Evolutionary conservation across 805 yeast species (phyloP).

Genomic region (Spencermartinsiella europaea): DNA sequence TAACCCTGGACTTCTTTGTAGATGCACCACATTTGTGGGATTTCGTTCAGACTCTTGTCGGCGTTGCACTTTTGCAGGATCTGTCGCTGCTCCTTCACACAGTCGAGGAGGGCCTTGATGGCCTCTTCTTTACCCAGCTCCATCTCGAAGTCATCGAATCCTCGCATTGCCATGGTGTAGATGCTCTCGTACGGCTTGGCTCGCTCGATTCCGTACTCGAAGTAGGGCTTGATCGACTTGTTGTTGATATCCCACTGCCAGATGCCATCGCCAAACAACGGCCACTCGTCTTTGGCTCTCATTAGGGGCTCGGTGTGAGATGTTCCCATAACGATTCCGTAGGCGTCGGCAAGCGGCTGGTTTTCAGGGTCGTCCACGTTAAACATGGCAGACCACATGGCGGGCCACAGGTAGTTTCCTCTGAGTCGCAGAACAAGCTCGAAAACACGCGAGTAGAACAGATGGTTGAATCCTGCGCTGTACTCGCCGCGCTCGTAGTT

Average conservation of each 20-base stretch:
- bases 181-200: constrained; percentile 15
- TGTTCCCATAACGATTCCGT: constrained; percentile 18
- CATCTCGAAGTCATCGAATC: constrained; percentile 18
- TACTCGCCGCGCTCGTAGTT: constrained; percentile 6
- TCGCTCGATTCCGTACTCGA: constrained; percentile 14
- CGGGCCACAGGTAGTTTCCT: constrained; percentile 18
- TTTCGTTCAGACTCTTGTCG: constrained; percentile 6
- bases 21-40: constrained; percentile 20
- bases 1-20: constrained; percentile 19
- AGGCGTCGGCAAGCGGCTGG: constrained; percentile 16
- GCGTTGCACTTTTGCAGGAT: constrained; percentile 1
- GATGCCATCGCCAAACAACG: constrained; percentile 15
- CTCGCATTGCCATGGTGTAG: constrained; percentile 17
- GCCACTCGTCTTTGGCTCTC: constrained; percentile 19
- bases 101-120: constrained; percentile 8
- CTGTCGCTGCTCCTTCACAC: constrained; percentile 11
- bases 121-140: constrained; percentile 16
- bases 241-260: constrained; percentile 17
- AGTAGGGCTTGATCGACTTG: constrained; percentile 10
- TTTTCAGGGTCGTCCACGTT: constrained; percentile 13
- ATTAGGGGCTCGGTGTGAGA: constrained; percentile 19
- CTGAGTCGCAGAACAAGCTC: constrained; percentile 14
- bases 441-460: constrained; percentile 13
- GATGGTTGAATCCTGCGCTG: constrained; percentile 12
- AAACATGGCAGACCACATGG: constrained; percentile 19